Base-by-base conservation (phyloP, 2,329 filamentous ascomycete species). In the Verticillium longisporum region DNA sequence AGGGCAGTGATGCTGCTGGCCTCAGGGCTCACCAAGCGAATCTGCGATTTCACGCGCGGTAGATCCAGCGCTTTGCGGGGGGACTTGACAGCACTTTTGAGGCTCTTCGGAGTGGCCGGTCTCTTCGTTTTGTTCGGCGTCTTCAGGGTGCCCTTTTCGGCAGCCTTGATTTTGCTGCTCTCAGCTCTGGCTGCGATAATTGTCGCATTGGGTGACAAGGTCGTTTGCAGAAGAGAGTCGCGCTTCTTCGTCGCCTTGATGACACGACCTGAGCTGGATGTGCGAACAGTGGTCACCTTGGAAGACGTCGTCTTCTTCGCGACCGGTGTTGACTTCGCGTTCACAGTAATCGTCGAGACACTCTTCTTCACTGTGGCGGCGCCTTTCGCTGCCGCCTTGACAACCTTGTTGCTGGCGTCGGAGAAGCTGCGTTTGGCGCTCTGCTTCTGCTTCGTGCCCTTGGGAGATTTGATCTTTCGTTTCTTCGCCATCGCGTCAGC, bases 391-490 rank as follows among this genome's bases (percentile, higher is more conserved):
- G 75, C 74, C 33, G 70, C 69, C 65, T 75, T 75, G 62, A 70
- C 72, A 2, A 72, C 72, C 66, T 77, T 74, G 45, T 70, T 62
- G 61, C 74, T 66, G 13, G 71, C 72, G 26, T 61, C 71, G 6
- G 75, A 74, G 5, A 77, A 58, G 2, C 72, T 71, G 41, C 68
- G 66, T 65, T 75, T 76, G 37, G 69, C 73, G 15, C 69, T 69
- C 3, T 69, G 61, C n/a, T 59, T 69, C 3, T 69, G 61, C n/a
- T 59, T 58, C 5, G 62, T 54, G 31, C 60, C 61, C 45, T 57
- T 41, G 62, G 75, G 74, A 41, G 70, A 67, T 65, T 75, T 74
- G 36, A 81, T 78, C 73, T 83, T 85, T 33, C 75, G 74, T 69
- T 80, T 83, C 70, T 77, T 81, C 21, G 70, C 65, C 36, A 67